A percentile compares a stretch with the other conserved stretches of the same genome.
These are phyloP conservation scores for Vanderwaltozyma tropicalis DNA, from an alignment of 805 yeast species.

Conservation along the genomic window DNA sequence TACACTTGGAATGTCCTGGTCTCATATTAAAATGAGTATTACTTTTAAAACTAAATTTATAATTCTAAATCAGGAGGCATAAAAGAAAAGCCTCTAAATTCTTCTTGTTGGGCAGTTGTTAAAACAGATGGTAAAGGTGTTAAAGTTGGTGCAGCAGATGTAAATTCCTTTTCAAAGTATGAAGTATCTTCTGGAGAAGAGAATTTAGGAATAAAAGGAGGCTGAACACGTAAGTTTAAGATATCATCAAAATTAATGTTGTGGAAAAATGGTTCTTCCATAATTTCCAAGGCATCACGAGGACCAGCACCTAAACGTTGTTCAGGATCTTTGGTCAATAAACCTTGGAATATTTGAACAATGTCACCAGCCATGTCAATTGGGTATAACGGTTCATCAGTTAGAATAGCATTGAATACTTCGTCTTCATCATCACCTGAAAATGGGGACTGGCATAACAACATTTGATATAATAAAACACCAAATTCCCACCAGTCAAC, in stretches of 20 bases:
- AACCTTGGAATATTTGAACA: constrained; percentile 83
- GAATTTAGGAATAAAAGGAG: constrained; percentile 86
- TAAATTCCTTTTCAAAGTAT: constrained; percentile 89
- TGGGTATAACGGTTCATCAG: constrained; percentile 94
- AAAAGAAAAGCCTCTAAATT: constrained; percentile 94
- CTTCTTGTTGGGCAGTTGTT: constrained; percentile 84
- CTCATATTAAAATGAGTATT: not conserved
- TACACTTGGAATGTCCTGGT: too few species aligned
- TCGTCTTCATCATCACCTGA: constrained; percentile 97
- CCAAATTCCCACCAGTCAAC: constrained; percentile 99
- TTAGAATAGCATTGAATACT: constrained; percentile 88
- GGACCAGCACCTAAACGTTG: constrained; percentile 80
- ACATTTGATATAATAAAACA: constrained; percentile 90
- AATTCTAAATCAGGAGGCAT: constrained; percentile 47
- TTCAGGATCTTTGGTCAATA: constrained; percentile 80
- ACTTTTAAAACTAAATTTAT: too few species aligned
- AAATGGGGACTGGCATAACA: constrained; percentile 92
- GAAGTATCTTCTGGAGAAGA: constrained; percentile 83
- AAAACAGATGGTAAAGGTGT: constrained; percentile 89
- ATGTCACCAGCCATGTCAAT: constrained; percentile 96
- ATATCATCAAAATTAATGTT: constrained; percentile 88
- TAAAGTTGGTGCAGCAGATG: constrained; percentile 85
- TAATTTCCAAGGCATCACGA: constrained; percentile 83
- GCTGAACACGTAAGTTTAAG: constrained; percentile 55
- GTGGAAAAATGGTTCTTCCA: constrained; percentile 89